Evolutionary conservation across 495 filamentous ascomycete genomes (phyloP).

Genomic region (Acidiella bohemica): DNA sequence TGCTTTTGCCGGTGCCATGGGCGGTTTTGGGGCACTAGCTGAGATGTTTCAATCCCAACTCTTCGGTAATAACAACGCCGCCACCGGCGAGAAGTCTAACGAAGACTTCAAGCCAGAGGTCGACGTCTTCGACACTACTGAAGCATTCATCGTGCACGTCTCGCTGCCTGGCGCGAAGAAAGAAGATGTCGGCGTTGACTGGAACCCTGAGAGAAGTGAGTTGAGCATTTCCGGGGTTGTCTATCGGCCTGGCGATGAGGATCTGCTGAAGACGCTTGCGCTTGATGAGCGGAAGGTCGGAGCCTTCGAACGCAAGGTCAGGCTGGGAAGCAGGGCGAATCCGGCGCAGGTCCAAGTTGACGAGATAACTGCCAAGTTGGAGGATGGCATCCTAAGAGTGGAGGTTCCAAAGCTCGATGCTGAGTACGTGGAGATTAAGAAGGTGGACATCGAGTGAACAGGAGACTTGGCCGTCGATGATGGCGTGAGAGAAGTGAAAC

Average conservation of each 20-base stretch:
- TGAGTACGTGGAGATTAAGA: constrained; percentile 45
- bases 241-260: constrained; percentile 56
- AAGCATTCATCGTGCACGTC: constrained; percentile 52
- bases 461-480: neutral
- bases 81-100: constrained; percentile 12
- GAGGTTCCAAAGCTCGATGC: constrained; percentile 56
- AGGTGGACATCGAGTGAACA: constrained; percentile 43
- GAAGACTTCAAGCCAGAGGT: constrained; percentile 49
- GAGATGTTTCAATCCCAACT: constrained; percentile 22
- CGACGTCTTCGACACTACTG: constrained; percentile 58
- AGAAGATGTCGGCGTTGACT: constrained; percentile 62
- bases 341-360: constrained; percentile 52
- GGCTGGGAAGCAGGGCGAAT: constrained; percentile 39
- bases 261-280: constrained; percentile 50
- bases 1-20: constrained; percentile 16
- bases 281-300: constrained; percentile 54
- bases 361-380: constrained; percentile 55
- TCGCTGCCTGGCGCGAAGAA: constrained; percentile 66
- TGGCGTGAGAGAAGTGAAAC: neutral
- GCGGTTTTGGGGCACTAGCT: constrained; percentile 16
- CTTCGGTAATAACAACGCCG: constrained; percentile 15
- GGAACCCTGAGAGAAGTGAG: constrained; percentile 50
- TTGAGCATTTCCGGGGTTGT: constrained; percentile 57
- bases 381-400: constrained; percentile 44
- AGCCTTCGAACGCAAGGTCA: constrained; percentile 56